Conservation (phyloP, 169 alveolate species). For the Theileria luwenshuni region DNA sequence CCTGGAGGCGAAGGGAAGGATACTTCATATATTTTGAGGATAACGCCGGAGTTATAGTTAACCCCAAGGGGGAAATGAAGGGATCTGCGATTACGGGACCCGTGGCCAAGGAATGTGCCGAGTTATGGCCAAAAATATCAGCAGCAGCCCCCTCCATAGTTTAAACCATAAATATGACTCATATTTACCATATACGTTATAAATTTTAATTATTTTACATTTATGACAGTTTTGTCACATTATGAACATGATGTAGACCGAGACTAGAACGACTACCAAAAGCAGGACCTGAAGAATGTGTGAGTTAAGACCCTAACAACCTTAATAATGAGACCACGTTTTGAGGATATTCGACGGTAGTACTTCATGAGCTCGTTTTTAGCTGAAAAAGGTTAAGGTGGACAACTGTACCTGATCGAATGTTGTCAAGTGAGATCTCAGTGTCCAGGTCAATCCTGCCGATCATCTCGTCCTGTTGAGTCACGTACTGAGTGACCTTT, state of each 20-base stretch:
- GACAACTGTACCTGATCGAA: constrained; percentile 63
- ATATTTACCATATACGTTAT: background rate
- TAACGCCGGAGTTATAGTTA: constrained; percentile 99
- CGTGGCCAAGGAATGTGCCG: constrained; percentile 99
- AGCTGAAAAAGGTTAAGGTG: constrained; percentile 39
- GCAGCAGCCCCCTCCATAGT: constrained; percentile 98
- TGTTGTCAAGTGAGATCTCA: constrained; percentile 68
- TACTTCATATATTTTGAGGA: constrained; percentile 97
- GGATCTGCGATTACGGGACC: constrained; percentile 99
- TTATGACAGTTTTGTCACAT: constrained; percentile 17
- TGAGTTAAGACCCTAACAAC: background rate
- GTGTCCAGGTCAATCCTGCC: constrained; percentile 77
- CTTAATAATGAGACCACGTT: constrained; percentile 58
- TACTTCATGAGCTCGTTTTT: constrained; percentile 56
- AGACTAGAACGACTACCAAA: constrained; percentile 40
- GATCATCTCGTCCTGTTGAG: constrained; percentile 80
- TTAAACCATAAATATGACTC: constrained; percentile 78
- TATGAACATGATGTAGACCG: constrained; percentile 36
- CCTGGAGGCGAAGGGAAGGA: constrained; percentile 99
- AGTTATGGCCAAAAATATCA: constrained; percentile 99
- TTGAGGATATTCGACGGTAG: constrained; percentile 61
- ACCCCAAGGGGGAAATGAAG: constrained; percentile 99
- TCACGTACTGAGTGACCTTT: constrained; percentile 72
- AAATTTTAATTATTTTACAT: background rate
- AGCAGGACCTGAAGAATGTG: constrained; percentile 14